Percentiles rank a stretch among this genome's conserved stretches.
Conservation (phyloP, 2,329 filamentous ascomycete species). For the Penicillium sp. region DNA sequence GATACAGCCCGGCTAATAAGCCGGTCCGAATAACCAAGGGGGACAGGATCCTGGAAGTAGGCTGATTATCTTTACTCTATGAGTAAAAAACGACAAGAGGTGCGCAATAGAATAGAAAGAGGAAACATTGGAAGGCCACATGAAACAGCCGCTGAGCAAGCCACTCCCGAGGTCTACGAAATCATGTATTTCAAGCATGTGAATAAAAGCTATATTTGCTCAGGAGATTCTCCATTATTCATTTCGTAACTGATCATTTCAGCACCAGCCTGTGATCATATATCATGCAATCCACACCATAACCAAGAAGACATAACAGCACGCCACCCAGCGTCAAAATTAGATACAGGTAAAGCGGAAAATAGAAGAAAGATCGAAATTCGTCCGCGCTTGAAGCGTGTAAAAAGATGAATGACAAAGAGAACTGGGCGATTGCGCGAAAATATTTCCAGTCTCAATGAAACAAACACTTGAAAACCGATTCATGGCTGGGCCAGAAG, state of each 20-base stretch:
- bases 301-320: constrained; percentile 4
- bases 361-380: background rate
- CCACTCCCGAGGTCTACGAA: background rate
- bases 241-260: background rate
- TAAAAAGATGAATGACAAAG: constrained; percentile 8
- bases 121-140: too few species aligned
- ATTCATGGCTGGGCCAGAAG: background rate
- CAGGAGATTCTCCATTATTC: background rate
- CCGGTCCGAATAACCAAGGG: too few species aligned
- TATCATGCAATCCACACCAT: constrained; percentile 15
- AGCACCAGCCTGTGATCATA: constrained; percentile 8
- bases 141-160: background rate
- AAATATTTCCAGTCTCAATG: background rate
- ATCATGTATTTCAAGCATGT: background rate
- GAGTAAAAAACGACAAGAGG: too few species aligned
- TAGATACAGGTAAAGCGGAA: constrained; percentile 22
- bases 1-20: background rate
- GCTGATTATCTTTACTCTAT: too few species aligned
- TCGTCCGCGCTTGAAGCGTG: background rate
- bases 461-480: background rate
- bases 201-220: background rate
- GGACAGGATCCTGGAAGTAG: too few species aligned
- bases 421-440: background rate
- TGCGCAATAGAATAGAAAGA: too few species aligned
- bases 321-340: constrained; percentile 17